A percentile compares a stretch with the other conserved stretches of the same genome.
These are phyloP conservation scores for Agapanthus africanus DNA, from an alignment of 106 monocot species.

Conservation along the genomic window DNA sequence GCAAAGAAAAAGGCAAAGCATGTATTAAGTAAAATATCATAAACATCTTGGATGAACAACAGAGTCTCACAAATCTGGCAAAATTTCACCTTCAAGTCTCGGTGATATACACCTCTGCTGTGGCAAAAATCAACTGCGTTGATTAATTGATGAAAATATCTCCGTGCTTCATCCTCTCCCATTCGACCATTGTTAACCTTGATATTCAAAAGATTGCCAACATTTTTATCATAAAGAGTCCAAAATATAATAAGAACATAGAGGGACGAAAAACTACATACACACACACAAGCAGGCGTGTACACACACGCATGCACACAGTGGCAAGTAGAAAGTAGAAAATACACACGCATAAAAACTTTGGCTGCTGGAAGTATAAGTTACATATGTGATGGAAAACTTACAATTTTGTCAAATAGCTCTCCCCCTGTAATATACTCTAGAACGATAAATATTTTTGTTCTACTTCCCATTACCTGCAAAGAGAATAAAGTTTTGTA, in stretches of 20 bases:
- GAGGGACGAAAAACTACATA: not conserved
- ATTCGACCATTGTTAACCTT: conserved; percentile 72
- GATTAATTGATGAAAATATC: conserved; percentile 82
- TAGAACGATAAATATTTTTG: conserved; percentile 80
- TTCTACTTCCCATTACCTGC: conserved; percentile 92
- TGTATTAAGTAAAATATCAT: too few species aligned
- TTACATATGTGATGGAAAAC: conserved; percentile 14
- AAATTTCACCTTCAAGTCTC: conserved; percentile 63
- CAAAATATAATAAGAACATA: not conserved
- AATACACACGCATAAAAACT: too few species aligned
- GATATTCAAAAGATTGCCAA: not conserved
- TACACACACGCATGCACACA: not conserved
- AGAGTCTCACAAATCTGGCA: not conserved
- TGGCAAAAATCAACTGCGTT: conserved; percentile 95
- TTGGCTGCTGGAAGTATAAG: too few species aligned
- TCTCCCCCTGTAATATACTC: conserved; percentile 84
- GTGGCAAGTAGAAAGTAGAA: not conserved
- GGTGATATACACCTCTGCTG: conserved; percentile 83
- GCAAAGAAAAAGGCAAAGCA: too few species aligned
- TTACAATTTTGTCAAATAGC: conserved; percentile 75
- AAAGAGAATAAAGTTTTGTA: not conserved
- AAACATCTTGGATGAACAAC: too few species aligned
- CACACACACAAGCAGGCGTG: not conserved
- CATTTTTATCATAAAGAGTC: not conserved
- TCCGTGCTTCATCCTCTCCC: conserved; percentile 67